Conservation (phyloP, 2,329 filamentous ascomycete species). For the Dactylellina drechsleri region DNA sequence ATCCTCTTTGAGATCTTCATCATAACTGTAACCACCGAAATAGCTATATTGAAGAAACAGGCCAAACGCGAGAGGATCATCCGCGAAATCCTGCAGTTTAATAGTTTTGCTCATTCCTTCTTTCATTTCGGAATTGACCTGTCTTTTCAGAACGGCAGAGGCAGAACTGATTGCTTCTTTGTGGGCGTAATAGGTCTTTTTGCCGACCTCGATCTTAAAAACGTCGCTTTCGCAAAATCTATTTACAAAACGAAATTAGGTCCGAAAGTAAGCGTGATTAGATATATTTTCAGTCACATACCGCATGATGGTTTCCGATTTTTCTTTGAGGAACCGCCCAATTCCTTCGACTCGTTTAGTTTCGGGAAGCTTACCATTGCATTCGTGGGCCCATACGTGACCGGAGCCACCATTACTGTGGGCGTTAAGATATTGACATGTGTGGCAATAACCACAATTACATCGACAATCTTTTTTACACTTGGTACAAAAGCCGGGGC, state of each 20-base stretch:
- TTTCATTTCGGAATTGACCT: slow-evolving; percentile 29
- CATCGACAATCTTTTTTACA: slow-evolving; percentile 30
- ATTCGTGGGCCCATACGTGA: slow-evolving; percentile 20
- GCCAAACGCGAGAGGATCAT: slow-evolving; percentile 13
- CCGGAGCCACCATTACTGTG: background rate
- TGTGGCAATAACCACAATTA: slow-evolving; percentile 42
- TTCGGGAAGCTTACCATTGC: background rate
- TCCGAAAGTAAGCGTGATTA: background rate
- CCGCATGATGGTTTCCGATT: slow-evolving; percentile 11
- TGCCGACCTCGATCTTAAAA: slow-evolving; percentile 21
- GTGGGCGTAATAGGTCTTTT: slow-evolving; percentile 33
- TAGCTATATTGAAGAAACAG: slow-evolving; percentile 43
- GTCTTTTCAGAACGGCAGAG: slow-evolving; percentile 36
- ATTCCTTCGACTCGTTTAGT: background rate
- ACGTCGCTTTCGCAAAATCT: slow-evolving; percentile 35
- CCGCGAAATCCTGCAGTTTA: slow-evolving; percentile 3
- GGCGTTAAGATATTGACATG: background rate
- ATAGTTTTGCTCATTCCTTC: slow-evolving; percentile 25
- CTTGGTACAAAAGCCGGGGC: background rate
- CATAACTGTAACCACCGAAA: slow-evolving; percentile 35
- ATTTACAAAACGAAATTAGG: background rate
- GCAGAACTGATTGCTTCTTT: slow-evolving; percentile 21
- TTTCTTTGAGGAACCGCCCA: slow-evolving; percentile 14
- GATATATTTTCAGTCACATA: background rate
- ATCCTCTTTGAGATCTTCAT: slow-evolving; percentile 28